Evolutionary conservation across 1,284 basidiomycete species (phyloP).

Genomic region (Marasmius fiardii): DNA sequence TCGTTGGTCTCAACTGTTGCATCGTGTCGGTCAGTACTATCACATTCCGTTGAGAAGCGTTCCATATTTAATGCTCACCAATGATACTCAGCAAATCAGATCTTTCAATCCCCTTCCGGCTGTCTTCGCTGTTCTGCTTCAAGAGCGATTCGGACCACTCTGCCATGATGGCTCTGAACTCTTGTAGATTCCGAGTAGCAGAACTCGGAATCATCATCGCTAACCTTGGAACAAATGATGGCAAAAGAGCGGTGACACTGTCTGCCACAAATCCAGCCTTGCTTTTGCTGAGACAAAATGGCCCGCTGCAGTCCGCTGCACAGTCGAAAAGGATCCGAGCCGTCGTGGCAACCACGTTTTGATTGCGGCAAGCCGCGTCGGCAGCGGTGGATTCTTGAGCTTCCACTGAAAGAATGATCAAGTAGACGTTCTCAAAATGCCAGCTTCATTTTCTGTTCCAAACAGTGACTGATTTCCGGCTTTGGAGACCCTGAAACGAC

Average conservation of each 20-base stretch:
- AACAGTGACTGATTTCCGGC: too few species aligned
- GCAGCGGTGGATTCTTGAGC: too few species aligned
- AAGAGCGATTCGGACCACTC: slow-evolving; percentile 9
- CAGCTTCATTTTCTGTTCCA: too few species aligned
- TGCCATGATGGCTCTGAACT: slow-evolving; percentile 10
- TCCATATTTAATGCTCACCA: background rate
- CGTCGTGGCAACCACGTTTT: too few species aligned
- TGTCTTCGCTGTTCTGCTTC: background rate
- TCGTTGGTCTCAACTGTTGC: background rate
- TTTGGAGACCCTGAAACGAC: too few species aligned
- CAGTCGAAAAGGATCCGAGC: too few species aligned
- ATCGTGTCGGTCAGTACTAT: background rate
- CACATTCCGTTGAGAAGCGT: background rate
- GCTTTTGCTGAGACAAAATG: too few species aligned
- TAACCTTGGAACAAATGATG: slow-evolving; percentile 5
- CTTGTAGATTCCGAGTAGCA: slow-evolving; percentile 6
- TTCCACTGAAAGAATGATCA: too few species aligned
- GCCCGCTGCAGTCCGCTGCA: too few species aligned
- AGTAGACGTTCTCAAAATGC: too few species aligned
- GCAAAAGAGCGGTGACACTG: slow-evolving; percentile 11
- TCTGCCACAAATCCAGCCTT: slow-evolving; percentile 11
- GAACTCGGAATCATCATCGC: slow-evolving; percentile 8
- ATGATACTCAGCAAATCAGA: background rate
- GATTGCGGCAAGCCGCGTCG: too few species aligned
- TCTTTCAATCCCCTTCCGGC: background rate